phyloP scores from a whole-genome alignment of 164 flowering plant species.

The Umbellularia californica region DNA sequence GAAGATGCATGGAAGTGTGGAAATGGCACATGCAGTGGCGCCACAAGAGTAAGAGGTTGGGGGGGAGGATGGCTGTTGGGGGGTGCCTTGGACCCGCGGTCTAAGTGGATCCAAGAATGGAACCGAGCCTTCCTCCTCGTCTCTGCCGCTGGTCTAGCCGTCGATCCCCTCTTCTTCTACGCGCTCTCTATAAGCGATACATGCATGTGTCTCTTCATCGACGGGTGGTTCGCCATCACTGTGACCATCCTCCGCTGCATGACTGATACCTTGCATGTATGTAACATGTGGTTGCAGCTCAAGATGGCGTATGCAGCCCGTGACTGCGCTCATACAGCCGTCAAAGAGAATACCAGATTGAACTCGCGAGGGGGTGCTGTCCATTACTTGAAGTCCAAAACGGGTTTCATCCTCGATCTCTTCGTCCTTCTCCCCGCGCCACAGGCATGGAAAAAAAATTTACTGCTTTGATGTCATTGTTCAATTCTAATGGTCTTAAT shows the following conservation, averaged over 20 bases:
- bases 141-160: constrained; percentile 66
- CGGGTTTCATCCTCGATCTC: constrained; percentile 74
- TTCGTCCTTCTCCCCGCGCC: constrained; percentile 85
- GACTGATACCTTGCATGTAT: constrained; percentile 74
- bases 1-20: neutral
- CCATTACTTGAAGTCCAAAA: constrained; percentile 49
- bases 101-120: constrained; percentile 85
- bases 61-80: constrained; percentile 23
- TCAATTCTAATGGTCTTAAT: neutral
- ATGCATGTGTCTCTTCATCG: constrained; percentile 80
- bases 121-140: constrained; percentile 72
- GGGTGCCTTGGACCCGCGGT: constrained; percentile 42
- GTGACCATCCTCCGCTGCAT: constrained; percentile 84
- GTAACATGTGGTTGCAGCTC: constrained; percentile 87
- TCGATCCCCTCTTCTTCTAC: constrained; percentile 95
- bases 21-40: neutral
- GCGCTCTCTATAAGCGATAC: constrained; percentile 71
- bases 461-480: neutral
- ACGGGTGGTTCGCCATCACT: constrained; percentile 92
- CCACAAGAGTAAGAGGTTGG: neutral
- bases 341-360: neutral
- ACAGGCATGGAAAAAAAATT: constrained; percentile 38
- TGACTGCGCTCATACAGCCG: constrained; percentile 11
- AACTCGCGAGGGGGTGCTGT: constrained; percentile 24
- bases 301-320: constrained; percentile 32